Base-by-base conservation (phyloP, 2,329 filamentous ascomycete genomes). In the Trichophyton equinum region DNA sequence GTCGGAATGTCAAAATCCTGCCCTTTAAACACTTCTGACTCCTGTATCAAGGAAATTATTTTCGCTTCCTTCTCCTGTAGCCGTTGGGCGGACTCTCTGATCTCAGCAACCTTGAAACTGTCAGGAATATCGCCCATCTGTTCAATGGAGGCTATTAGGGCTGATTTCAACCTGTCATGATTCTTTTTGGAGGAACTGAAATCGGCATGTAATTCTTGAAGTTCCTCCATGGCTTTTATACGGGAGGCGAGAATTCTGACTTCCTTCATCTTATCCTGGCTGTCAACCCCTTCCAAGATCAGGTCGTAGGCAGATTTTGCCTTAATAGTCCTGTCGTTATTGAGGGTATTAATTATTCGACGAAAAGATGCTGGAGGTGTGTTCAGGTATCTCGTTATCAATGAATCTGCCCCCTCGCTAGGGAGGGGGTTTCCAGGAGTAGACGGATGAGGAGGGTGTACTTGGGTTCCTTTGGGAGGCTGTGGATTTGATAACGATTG, bases 281-380 rank as follows among this genome's bases (percentile, higher is more conserved):
- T 66, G 59, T 68, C 66, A 13, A 64, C 56, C 3, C 73, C 74
- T 60, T 71, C 69, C 68, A 76, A 71, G 30, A 71, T 69, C 58
- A 69, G 67, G 47, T 75, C 65, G 59, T 73, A 74, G 13, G 75
- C 69, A 38, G 70, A 63, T 51, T 74, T 69, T 1, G 75, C 72
- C 59, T 75, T 74, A 33, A 65, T 68, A 40, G 70, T 65, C 27
- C 72, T 65, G 2, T 68, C 72, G 46, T 63, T 56, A 53, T 71
- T 68, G 36, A 76, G 61, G n/a, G 62, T 66, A 25, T 67, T 63
- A 53, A 73, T 67, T 15, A 68, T 63, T 27, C 63, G 58, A 6
- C 68, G 67, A n/a, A 75, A 63, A 8, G 64, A 65, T 11, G 64
- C 61, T 5, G 61, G 59, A 20, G 69, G 60, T n/a, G 73, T 65